A percentile compares a stretch with the other conserved stretches of the same genome.
phyloP scores from a whole-genome alignment of 2,329 filamentous ascomycete species.

The Cladosporium austrohemisphaericum region DNA sequence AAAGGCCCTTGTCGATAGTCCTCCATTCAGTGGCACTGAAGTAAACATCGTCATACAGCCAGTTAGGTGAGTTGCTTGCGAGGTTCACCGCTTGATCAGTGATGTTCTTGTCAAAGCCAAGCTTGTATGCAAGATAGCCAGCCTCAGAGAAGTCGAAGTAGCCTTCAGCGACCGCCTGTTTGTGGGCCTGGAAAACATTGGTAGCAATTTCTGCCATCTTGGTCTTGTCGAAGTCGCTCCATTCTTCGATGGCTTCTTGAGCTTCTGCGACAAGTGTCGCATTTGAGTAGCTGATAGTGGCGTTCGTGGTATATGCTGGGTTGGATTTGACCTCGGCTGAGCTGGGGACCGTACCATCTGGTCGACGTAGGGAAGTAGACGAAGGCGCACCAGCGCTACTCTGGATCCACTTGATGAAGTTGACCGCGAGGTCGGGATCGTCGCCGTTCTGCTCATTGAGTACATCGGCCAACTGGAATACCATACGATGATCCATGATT shows the following conservation, averaged over 20 bases:
- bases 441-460: conserved; percentile 63
- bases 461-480: conserved; percentile 59
- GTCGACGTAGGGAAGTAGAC: conserved; percentile 47
- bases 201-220: conserved; percentile 34
- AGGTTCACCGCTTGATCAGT: conserved; percentile 51
- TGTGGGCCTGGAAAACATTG: conserved; percentile 53
- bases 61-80: conserved; percentile 47
- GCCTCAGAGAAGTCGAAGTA: conserved; percentile 64
- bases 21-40: conserved; percentile 57
- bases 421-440: conserved; percentile 45
- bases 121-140: conserved; percentile 57
- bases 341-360: conserved; percentile 53
- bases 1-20: conserved; percentile 62
- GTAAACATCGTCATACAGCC: conserved; percentile 56
- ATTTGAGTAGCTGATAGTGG: conserved; percentile 27
- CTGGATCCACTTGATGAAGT: conserved; percentile 63
- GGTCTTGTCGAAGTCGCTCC: conserved; percentile 30
- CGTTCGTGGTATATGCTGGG: conserved; percentile 25
- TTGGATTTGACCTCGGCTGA: conserved; percentile 47
- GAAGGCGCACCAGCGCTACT: conserved; percentile 51
- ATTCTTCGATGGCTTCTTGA: conserved; percentile 36
- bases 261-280: conserved; percentile 40
- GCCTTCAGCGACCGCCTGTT: conserved; percentile 50
- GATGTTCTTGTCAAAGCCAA: conserved; percentile 52
- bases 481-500: conserved; percentile 61